These are phyloP conservation scores for Scheffersomyces titani DNA, from an alignment of 1,139 yeast species.

Conservation along the genomic window DNA sequence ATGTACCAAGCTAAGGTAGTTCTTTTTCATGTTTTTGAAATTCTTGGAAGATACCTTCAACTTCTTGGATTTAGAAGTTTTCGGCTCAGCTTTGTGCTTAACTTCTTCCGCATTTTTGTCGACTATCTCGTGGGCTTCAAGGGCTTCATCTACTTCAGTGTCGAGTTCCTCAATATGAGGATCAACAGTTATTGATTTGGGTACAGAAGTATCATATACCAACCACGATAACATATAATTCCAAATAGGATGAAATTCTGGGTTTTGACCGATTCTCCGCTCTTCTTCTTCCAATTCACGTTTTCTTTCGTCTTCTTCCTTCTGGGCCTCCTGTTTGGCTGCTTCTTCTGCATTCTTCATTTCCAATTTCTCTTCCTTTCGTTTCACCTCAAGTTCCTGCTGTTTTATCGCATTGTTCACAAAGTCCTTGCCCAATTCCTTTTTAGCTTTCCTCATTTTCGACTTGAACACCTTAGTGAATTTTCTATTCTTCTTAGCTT, in stretches of 20 bases:
- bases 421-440: slow-evolving; percentile 35
- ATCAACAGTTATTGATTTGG: slow-evolving; percentile 1
- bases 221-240: slow-evolving; percentile 40
- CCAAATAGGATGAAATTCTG: slow-evolving; percentile 40
- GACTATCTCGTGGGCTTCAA: slow-evolving; percentile 1
- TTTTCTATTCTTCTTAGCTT: slow-evolving; percentile 24
- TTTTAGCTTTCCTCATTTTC: slow-evolving; percentile 28
- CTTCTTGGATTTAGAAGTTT: slow-evolving; percentile 1
- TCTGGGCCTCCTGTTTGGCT: neutral
- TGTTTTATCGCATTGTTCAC: slow-evolving; percentile 27
- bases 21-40: slow-evolving; percentile 21
- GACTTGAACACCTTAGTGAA: slow-evolving; percentile 27
- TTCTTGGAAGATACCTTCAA: slow-evolving; percentile 2
- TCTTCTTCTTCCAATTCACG: slow-evolving; percentile 1
- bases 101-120: slow-evolving; percentile 8
- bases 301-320: slow-evolving; percentile 3
- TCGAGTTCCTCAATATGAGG: slow-evolving; percentile 5
- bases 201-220: slow-evolving; percentile 22
- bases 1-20: slow-evolving; percentile 22
- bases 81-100: slow-evolving; percentile 3
- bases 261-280: slow-evolving; percentile 12
- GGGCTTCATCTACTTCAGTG: slow-evolving; percentile 7
- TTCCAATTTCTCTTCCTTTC: slow-evolving; percentile 13
- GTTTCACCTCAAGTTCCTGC: slow-evolving; percentile 16
- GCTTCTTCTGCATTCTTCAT: slow-evolving; percentile 4